These are phyloP conservation scores for Metschnikowia henanensis DNA, from an alignment of 805 yeast genomes.

Conservation along the genomic window DNA sequence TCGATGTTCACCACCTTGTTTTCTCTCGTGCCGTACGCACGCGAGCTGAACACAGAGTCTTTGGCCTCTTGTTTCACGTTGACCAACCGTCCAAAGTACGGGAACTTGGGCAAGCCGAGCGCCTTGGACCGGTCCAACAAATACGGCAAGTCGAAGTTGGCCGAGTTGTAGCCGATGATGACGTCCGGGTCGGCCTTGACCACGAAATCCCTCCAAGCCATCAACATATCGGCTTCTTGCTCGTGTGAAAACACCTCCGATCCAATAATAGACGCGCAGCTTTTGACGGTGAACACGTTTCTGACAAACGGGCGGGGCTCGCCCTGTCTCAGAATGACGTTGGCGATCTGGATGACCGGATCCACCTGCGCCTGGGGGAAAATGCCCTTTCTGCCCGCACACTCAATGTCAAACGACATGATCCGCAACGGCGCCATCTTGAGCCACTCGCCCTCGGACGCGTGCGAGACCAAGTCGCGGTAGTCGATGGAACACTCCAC, in stretches of 20 bases:
- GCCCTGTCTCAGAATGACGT: constrained; percentile 85
- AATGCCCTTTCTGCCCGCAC: constrained; percentile 96
- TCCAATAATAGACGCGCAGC: constrained; percentile 93
- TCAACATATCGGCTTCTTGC: constrained; percentile 78
- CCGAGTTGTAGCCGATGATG: constrained; percentile 91
- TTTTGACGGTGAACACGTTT: constrained; percentile 89
- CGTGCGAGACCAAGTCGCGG: constrained; percentile 69
- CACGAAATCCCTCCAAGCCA: constrained; percentile 84
- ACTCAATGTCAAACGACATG: constrained; percentile 94
- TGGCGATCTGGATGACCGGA: constrained; percentile 96
- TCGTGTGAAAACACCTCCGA: constrained; percentile 79
- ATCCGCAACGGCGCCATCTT: constrained; percentile 92
- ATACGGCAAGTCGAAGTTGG: constrained; percentile 95
- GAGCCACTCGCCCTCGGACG: constrained; percentile 92
- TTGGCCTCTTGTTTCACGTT: constrained; percentile 72
- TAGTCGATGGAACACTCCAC: constrained; percentile 75
- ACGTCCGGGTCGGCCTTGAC: constrained; percentile 91
- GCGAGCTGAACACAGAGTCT: constrained; percentile 84
- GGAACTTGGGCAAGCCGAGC: constrained; percentile 63
- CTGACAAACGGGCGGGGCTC: constrained; percentile 86
- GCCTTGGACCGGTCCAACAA: constrained; percentile 84
- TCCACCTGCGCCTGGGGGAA: constrained; percentile 95
- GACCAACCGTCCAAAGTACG: constrained; percentile 80
- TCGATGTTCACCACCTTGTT: constrained; percentile 89
- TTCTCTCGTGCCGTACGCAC: constrained; percentile 96